phyloP scores from a whole-genome alignment of 2,329 filamentous ascomycete genomes.

The Cladosporium sp. region DNA sequence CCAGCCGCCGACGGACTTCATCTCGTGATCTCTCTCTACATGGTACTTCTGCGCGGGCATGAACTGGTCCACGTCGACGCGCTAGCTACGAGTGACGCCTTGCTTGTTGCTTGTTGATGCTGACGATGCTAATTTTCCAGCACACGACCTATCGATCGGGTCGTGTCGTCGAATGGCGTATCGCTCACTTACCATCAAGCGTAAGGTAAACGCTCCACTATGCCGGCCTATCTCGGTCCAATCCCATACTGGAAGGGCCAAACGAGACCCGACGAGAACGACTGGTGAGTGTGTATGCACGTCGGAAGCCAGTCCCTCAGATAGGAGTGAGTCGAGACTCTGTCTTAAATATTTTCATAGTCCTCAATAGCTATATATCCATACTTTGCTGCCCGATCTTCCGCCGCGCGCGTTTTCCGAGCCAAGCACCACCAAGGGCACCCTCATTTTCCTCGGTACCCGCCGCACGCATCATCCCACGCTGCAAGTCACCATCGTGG shows the following conservation, averaged over 20 bases:
- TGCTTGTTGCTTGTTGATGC: background rate
- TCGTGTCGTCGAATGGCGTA: background rate
- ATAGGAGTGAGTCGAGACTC: background rate
- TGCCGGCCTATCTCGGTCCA: conserved; percentile 17
- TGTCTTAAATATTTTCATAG: background rate
- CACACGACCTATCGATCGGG: background rate
- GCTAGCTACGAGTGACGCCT: background rate
- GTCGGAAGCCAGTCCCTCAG: background rate
- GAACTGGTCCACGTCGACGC: conserved; percentile 1
- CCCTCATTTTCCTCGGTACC: conserved; percentile 21
- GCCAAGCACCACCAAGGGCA: conserved; percentile 13
- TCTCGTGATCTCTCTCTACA: conserved; percentile 6
- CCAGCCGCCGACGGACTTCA: conserved; percentile 7
- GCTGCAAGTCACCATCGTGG: conserved; percentile 30
- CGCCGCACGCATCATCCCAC: conserved; percentile 27
- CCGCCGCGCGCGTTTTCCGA: conserved; percentile 1
- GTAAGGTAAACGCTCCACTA: conserved; percentile 15
- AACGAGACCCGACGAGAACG: background rate
- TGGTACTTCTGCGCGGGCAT: background rate
- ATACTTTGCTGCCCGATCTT: conserved; percentile 9
- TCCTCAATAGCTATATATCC: conserved; percentile 9
- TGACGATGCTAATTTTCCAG: background rate
- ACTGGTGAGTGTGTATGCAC: conserved; percentile 4
- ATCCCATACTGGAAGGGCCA: conserved; percentile 14
- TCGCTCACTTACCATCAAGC: conserved; percentile 9